Evolutionary conservation across 176 grass and related monocot species (phyloP), one percentile per base, ranked within the genome.

Genomic region (Bolboschoenus planiculmis): DNA sequence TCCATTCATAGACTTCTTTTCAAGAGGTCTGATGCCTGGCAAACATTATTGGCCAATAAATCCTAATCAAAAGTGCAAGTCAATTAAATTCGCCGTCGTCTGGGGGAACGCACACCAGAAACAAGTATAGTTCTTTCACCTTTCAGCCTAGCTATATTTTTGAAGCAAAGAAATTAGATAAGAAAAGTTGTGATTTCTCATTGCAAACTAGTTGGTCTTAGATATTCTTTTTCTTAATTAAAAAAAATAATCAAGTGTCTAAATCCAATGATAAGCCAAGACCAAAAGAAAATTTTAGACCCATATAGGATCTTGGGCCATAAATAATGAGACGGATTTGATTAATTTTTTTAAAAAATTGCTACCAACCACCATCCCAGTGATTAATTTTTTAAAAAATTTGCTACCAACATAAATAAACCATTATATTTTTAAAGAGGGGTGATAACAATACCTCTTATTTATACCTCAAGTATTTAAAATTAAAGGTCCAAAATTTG

Each of bases 1-100:
- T 18, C 74, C 58, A 63, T 91, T 78, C 81, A 67, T 90, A 31
- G 89, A 93, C 81, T 93, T 97, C 84, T 93, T 91, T 82, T 84
- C 89, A 2, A 89, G 94, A 53, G 89, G 85, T 2, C 77, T 97
- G 55, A 9, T 85, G 76, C 89, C 94, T 43, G 23, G 89, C 78
- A 89, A 72, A 4, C 91, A 92, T 75, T 92, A 94, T 84, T 97
- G 91, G 90, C 88, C 94, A 51, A 86, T 97, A 50, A 75, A 71
- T 66, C 50, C 42, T 2, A 75, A 81, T 36, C 55, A 60, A 3
- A 90, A 85, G 83, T 94, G 91, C 60, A 86, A 79, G 1, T 90
- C 91, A 57, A 89, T 94, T 74, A 86, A 94, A 31, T 85, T 86
- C 60, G 91, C 90, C 64, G 90, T 94, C 0, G 83, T 92, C 29